These are phyloP conservation scores for Gnomoniopsis smithogilvyi DNA, from an alignment of 2,329 filamentous ascomycete genomes.

Conservation along the genomic window DNA sequence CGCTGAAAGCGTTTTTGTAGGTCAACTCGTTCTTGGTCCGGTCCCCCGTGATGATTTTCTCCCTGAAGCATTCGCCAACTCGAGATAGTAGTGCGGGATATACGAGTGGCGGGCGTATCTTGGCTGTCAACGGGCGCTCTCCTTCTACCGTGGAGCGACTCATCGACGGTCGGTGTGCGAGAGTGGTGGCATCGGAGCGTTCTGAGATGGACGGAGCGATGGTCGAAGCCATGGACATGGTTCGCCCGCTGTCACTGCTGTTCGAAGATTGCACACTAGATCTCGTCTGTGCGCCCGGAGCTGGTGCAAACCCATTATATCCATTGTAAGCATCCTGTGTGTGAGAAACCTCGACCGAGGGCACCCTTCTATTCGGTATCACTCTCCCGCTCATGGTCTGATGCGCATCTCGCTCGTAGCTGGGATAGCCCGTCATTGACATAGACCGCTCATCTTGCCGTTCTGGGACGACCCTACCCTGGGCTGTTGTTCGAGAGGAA, in stretches of 20 bases:
- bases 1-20: slow-evolving; percentile 96
- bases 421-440: slow-evolving; percentile 78
- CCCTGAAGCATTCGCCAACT: slow-evolving; percentile 87
- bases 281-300: slow-evolving; percentile 53
- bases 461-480: slow-evolving; percentile 88
- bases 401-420: slow-evolving; percentile 72
- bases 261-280: slow-evolving; percentile 62
- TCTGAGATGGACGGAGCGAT: slow-evolving; percentile 61
- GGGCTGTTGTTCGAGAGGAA: slow-evolving; percentile 78
- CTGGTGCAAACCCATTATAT: slow-evolving; percentile 37
- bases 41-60: slow-evolving; percentile 81
- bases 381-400: slow-evolving; percentile 93
- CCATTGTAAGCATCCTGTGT: slow-evolving; percentile 29
- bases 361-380: slow-evolving; percentile 69
- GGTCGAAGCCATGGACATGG: slow-evolving; percentile 93
- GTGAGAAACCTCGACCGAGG: slow-evolving; percentile 9
- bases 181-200: slow-evolving; percentile 25
- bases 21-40: slow-evolving; percentile 94
- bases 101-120: slow-evolving; percentile 75
- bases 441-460: slow-evolving; percentile 90
- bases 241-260: slow-evolving; percentile 52
- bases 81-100: slow-evolving; percentile 93
- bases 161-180: slow-evolving; percentile 54
- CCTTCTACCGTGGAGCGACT: slow-evolving; percentile 51
- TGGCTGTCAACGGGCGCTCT: slow-evolving; percentile 56